phyloP scores from a whole-genome alignment of 2,329 filamentous ascomycete species.

The Diplodia seriata region DNA sequence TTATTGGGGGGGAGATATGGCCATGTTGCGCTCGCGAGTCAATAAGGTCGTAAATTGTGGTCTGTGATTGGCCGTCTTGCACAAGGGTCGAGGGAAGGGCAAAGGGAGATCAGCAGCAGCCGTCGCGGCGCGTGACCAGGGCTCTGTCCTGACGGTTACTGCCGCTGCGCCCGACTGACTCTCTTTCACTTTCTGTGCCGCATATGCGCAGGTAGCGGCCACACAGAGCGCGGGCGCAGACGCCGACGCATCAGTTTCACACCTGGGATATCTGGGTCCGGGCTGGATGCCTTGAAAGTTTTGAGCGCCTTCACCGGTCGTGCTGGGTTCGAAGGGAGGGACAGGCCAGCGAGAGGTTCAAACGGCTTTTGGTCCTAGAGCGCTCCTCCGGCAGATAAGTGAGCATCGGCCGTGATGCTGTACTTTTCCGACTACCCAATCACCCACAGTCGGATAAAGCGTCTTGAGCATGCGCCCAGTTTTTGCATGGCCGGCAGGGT shows the following conservation, averaged over 20 bases:
- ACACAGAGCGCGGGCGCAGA: background rate
- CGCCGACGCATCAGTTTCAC: constrained; percentile 15
- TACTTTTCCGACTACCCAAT: constrained; percentile 15
- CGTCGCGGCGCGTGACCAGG: constrained; percentile 23
- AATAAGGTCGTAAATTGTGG: background rate
- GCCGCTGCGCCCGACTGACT: constrained; percentile 7
- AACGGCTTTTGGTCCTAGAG: background rate
- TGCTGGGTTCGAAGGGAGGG: background rate
- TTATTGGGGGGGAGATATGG: background rate
- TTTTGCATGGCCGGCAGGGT: constrained; percentile 4
- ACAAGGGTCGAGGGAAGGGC: background rate
- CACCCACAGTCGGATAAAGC: constrained; percentile 21
- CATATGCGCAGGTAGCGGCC: background rate
- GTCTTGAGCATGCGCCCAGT: background rate
- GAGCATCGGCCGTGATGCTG: background rate
- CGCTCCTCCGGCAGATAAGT: background rate
- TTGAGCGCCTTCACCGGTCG: background rate
- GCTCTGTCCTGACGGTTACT: constrained; percentile 11
- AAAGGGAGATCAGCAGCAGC: constrained; percentile 27
- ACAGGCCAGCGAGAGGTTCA: background rate
- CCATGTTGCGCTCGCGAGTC: background rate
- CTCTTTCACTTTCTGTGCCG: background rate
- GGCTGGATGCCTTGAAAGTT: constrained; percentile 18
- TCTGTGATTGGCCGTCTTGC: background rate
- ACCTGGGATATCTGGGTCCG: constrained; percentile 3